Percentiles rank a stretch among this genome's conserved stretches.
Conservation (phyloP, 2,329 filamentous ascomycete species). For the Fusarium poae region DNA sequence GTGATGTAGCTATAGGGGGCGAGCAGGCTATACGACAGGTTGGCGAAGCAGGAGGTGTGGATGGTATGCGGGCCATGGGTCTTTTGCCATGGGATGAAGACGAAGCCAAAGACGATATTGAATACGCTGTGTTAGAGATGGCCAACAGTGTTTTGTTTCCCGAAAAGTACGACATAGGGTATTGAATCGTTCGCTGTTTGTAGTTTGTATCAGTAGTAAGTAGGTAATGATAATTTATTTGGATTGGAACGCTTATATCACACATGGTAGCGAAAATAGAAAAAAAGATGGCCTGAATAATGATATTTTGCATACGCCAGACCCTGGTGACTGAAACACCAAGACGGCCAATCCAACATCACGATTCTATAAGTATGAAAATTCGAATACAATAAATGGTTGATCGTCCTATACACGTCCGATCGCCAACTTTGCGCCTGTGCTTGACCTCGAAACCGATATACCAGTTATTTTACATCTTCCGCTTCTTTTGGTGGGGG, state of each 20-base stretch:
- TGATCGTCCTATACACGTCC: constrained; percentile 25
- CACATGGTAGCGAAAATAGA: neutral
- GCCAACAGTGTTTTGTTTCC: constrained; percentile 59
- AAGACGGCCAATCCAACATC: constrained; percentile 11
- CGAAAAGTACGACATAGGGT: constrained; percentile 52
- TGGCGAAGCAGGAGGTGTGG: constrained; percentile 56
- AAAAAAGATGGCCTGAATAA: neutral
- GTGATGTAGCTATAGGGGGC: constrained; percentile 53
- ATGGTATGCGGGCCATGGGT: constrained; percentile 58
- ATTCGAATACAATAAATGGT: constrained; percentile 38
- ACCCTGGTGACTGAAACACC: neutral
- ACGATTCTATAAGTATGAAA: constrained; percentile 30
- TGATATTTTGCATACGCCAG: constrained; percentile 8
- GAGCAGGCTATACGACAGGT: constrained; percentile 56
- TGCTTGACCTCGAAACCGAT: constrained; percentile 28
- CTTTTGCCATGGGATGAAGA: constrained; percentile 58
- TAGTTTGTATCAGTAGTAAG: neutral
- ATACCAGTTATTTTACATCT: constrained; percentile 38
- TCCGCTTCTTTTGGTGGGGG: constrained; percentile 9
- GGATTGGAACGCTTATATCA: neutral
- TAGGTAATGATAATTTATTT: neutral
- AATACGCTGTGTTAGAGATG: constrained; percentile 54
- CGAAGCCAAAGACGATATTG: constrained; percentile 51
- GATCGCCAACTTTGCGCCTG: constrained; percentile 36
- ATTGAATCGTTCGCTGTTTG: constrained; percentile 10